Base-by-base conservation (phyloP, 225 moss, liverwort and hornwort genomes). In the Sphagnum contortum region DNA sequence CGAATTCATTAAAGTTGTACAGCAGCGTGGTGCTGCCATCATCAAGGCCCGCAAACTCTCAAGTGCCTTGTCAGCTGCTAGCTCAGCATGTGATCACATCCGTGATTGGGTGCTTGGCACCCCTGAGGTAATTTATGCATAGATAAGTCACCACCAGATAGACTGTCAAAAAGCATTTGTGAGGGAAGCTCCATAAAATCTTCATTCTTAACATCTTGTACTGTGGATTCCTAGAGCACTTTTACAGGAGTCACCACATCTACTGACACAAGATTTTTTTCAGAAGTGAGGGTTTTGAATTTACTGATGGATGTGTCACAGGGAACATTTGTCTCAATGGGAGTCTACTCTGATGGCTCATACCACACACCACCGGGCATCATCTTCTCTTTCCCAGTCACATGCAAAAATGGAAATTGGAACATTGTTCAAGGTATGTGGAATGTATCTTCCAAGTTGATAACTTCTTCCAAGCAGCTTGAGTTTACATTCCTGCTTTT, bases 1-100 rank as follows among this genome's bases (percentile, higher is more conserved):
- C 7, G 96, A 96, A 50, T 96, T 96, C 48, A 96, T 96, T 66
- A 87, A 90, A 73, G 84, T 88, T 54, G 96, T 96, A 61, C 96
- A 96, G 75, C 92, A 92, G 81, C 87, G 96, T 66, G 96, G 96
- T 58, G 92, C 88, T 48, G 92, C 96, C 63, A 92, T 96, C 50
- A 96, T 96, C 78, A 96, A 96, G 81, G 90, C 96, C 54, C 88
- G 96, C 73, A 96, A 92, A 76, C 88, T 96, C 61, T 96, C 96
- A 60, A 96, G 96, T 73, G 96, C 96, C 3, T 83, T 96, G 55
- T 96, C 96, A 67, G 96, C 96, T 65, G 96, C 96, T 60, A 92
- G 96, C 81, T 92, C 96, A 46, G 96, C 96, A 14, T 88, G 90
- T 72, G 96, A 96, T 70, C 96, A 96, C 57, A 96, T 96, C 71